phyloP scores from a whole-genome alignment of 2,329 filamentous ascomycete genomes.

The Colletotrichum sp. region DNA sequence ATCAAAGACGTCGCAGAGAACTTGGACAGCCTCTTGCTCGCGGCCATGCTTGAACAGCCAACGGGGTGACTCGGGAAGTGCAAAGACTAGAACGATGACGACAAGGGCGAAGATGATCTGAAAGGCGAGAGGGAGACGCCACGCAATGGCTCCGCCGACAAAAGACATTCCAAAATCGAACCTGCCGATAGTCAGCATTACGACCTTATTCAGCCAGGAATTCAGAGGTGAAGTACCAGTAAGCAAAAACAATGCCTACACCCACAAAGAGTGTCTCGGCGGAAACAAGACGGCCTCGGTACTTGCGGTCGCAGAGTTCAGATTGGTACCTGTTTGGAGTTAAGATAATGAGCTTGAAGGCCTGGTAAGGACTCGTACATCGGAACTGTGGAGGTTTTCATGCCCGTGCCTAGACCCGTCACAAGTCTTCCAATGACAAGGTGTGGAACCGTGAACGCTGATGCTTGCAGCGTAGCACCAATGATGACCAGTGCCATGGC shows the following conservation, averaged over 20 bases:
- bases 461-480: conserved; percentile 38
- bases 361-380: conserved; percentile 24
- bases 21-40: conserved; percentile 37
- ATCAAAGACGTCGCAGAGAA: conserved; percentile 44
- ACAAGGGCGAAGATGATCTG: conserved; percentile 39
- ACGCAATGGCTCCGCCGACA: conserved; percentile 27
- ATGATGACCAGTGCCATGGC: conserved; percentile 36
- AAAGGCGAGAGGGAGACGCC: conserved; percentile 31
- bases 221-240: conserved; percentile 20
- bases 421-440: conserved; percentile 46
- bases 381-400: conserved; percentile 38
- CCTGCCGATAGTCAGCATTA: not conserved
- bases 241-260: conserved; percentile 43
- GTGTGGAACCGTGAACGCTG: conserved; percentile 41
- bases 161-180: conserved; percentile 42
- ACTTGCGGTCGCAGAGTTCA: conserved; percentile 47
- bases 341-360: not conserved
- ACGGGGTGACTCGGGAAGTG: conserved; percentile 44
- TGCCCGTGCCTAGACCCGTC: conserved; percentile 44
- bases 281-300: conserved; percentile 45
- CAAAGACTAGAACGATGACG: conserved; percentile 38
- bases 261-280: conserved; percentile 44
- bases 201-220: no score
- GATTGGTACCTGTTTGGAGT: conserved; percentile 39
- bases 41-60: conserved; percentile 43